Conservation (phyloP, 208 protist species). For the Vickermania ingenoplastis region DNA sequence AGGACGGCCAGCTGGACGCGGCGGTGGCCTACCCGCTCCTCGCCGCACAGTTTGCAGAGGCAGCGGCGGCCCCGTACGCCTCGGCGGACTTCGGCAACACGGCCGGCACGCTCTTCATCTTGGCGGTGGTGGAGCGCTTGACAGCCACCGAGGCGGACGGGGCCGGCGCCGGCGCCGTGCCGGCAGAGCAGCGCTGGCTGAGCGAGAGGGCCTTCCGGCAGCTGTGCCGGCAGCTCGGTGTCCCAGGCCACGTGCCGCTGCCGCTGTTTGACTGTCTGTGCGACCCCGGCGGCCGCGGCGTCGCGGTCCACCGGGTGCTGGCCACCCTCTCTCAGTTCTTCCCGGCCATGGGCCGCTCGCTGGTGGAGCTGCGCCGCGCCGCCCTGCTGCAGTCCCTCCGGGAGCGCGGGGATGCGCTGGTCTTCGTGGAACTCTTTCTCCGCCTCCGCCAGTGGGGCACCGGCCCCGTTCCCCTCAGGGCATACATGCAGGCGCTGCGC, state of each 20-base stretch:
- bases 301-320: conserved; percentile 29
- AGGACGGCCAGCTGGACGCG: conserved; percentile 7
- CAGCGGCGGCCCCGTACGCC: conserved; percentile 20
- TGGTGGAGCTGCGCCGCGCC: conserved; percentile 17
- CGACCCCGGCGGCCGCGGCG: conserved; percentile 3
- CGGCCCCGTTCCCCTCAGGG: conserved; percentile 30
- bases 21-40: conserved; percentile 58
- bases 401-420: conserved; percentile 18
- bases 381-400: conserved; percentile 31
- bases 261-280: background rate
- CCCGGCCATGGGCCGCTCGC: conserved; percentile 37
- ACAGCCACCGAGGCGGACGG: no score
- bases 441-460: conserved; percentile 26
- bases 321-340: conserved; percentile 49
- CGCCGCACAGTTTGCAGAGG: conserved; percentile 51
- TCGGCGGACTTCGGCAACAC: background rate
- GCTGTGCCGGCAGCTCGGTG: conserved; percentile 28
- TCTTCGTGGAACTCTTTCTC: conserved; percentile 41
- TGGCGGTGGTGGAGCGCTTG: conserved; percentile 22
- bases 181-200: conserved; percentile 4
- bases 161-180: background rate
- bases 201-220: conserved; percentile 38
- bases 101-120: conserved; percentile 1
- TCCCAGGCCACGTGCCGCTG: background rate
- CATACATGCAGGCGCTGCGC: conserved; percentile 38